These are phyloP conservation scores for Mortierella sp. DNA, from an alignment of 371 early-diverging fungal species.

Conservation along the genomic window DNA sequence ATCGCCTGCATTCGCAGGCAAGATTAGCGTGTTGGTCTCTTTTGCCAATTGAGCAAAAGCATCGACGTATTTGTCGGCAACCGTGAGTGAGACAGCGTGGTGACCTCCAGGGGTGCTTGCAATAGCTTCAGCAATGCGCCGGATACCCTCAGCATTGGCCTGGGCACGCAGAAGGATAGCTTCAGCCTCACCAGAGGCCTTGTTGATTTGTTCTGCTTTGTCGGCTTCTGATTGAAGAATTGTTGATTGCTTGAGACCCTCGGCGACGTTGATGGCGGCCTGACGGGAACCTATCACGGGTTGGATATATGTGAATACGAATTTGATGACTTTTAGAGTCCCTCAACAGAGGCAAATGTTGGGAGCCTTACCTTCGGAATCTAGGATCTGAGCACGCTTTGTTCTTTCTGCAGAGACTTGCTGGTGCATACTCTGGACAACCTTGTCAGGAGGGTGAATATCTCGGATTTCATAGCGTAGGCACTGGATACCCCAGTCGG, in stretches of 20 bases:
- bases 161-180: slow-evolving; percentile 89
- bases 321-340: too few species aligned
- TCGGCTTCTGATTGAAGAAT: slow-evolving; percentile 97
- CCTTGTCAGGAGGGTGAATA: slow-evolving; percentile 96
- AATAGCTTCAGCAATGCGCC: slow-evolving; percentile 85
- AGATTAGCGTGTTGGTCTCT: slow-evolving; percentile 92
- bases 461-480: slow-evolving; percentile 95
- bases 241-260: slow-evolving; percentile 93
- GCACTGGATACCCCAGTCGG: slow-evolving; percentile 97
- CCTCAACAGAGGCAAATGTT: too few species aligned
- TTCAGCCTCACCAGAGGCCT: slow-evolving; percentile 90
- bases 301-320: neutral
- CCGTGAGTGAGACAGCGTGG: slow-evolving; percentile 91
- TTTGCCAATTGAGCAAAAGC: slow-evolving; percentile 94
- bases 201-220: slow-evolving; percentile 90
- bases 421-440: slow-evolving; percentile 97
- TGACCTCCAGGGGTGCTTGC: slow-evolving; percentile 70
- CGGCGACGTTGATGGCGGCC: slow-evolving; percentile 97
- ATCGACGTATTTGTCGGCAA: slow-evolving; percentile 98
- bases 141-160: slow-evolving; percentile 89
- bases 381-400: slow-evolving; percentile 97
- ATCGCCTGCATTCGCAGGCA: slow-evolving; percentile 90
- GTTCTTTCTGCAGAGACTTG: slow-evolving; percentile 97
- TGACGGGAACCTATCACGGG: slow-evolving; percentile 77
- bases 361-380: slow-evolving; percentile 77